Conservation (phyloP, 2,329 filamentous ascomycete genomes). For the Microsporum ferrugineum region DNA sequence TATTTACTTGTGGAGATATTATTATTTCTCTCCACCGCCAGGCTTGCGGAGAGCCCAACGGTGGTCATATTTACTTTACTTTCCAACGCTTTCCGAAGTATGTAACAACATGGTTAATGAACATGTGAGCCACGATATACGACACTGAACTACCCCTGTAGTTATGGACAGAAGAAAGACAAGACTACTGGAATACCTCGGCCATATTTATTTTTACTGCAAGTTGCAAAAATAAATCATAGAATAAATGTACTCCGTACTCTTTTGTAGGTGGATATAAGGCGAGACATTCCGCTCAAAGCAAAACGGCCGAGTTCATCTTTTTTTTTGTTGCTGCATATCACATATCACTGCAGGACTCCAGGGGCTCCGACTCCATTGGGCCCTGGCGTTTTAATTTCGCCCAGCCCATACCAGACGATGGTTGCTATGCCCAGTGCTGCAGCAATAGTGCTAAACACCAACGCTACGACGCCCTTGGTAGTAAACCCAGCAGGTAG, state of each 20-base stretch:
- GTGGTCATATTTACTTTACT: too few species aligned
- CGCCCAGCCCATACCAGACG: conserved; percentile 43
- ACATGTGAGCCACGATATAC: too few species aligned
- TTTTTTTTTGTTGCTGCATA: neutral
- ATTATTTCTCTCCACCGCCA: neutral
- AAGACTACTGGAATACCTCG: too few species aligned
- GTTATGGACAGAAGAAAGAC: too few species aligned
- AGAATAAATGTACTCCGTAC: too few species aligned
- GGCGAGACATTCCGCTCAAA: neutral
- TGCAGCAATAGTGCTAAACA: conserved; percentile 58
- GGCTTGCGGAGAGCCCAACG: too few species aligned
- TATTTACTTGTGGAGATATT: neutral
- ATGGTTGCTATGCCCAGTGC: conserved; percentile 57
- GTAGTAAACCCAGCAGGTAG: conserved; percentile 59
- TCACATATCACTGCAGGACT: neutral
- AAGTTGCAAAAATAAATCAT: too few species aligned
- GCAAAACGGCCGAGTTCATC: neutral
- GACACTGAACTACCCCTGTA: too few species aligned
- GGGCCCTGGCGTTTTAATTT: conserved; percentile 3
- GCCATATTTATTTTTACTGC: too few species aligned
- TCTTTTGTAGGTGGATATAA: neutral
- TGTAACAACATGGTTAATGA: too few species aligned
- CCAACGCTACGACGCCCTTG: conserved; percentile 58
- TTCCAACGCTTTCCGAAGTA: too few species aligned
- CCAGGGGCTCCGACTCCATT: neutral